Evolutionary conservation across 2,329 filamentous ascomycete genomes (phyloP), one percentile per base, ranked within the genome.

Genomic region (Erysiphe pulchra): DNA sequence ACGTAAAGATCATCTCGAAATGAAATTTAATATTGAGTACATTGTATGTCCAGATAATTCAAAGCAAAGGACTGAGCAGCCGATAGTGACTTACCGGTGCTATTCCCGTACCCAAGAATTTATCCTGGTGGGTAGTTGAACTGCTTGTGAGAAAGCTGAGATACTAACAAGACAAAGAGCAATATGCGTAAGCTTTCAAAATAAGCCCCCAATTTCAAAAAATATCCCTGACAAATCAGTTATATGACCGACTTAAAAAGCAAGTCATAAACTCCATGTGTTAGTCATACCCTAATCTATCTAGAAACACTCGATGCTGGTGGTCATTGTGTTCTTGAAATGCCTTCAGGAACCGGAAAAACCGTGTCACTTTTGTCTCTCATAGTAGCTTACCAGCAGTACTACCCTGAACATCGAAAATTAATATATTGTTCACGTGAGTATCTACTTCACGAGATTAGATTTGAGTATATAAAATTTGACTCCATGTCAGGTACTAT

Each of bases 301-400:
- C 8, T 33, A 65, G 63, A 67, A 61, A 95, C 90, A 17, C 77
- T 98, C 56, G 90, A 98, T 69, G 80, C 79, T 17, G 83, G 83
- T 45, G 92, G 90, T 49, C 85, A 98, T 63, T 94, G 86, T 61
- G 87, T 98, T 18, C 65, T 98, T 54, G 90, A 98, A 65, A 98
- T 98, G 90, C 90, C 90, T 62, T 98, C 90, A 48, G 90, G 90
- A 39, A 98, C 90, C 20, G 90, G 90, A 50, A 98, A 98, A 67
- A 98, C 90, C 0, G 82, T 98, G 24, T 94, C 90, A 10, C 69
- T 98, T 4, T 68, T 98, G 40, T 94, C 90, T 0, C 72, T 98
- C 54, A 98, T 98, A 56, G 77, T 98, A 47, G 87, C 90, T 38
- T 98, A 98, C 57, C 92, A 98, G 62, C 82, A 90, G 59, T 78